These are phyloP conservation scores for Pedinophyceae sp. DNA, from an alignment of 139 green algal species.

Conservation along the genomic window DNA sequence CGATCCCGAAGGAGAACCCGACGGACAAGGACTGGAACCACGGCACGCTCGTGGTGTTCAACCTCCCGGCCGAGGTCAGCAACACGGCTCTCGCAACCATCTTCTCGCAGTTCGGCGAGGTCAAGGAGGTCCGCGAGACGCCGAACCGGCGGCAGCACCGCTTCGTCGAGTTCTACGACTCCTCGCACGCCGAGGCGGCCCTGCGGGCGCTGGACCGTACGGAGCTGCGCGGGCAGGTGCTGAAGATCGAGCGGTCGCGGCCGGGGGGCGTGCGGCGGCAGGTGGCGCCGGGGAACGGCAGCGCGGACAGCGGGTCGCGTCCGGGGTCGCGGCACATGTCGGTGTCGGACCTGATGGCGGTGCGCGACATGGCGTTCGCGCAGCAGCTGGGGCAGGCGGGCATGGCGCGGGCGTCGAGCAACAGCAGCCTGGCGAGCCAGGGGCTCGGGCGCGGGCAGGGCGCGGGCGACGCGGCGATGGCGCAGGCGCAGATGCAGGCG, in stretches of 20 bases:
- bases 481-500: too few species aligned
- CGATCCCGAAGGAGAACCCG: constrained; percentile 13
- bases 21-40: constrained; percentile 6
- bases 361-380: neutral
- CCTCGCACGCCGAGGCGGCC: constrained; percentile 8
- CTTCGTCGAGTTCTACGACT: constrained; percentile 15
- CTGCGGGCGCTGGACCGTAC: constrained; percentile 17
- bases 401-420: too few species aligned
- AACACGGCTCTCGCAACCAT: too few species aligned
- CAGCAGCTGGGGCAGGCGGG: constrained; percentile 1
- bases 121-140: constrained; percentile 2
- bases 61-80: constrained; percentile 1
- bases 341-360: too few species aligned
- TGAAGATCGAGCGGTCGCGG: constrained; percentile 21
- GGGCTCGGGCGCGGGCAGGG: too few species aligned
- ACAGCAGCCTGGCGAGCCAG: neutral
- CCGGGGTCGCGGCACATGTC: too few species aligned
- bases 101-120: constrained; percentile 6
- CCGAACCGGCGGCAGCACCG: constrained; percentile 1
- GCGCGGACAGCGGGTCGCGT: too few species aligned
- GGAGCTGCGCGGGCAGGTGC: constrained; percentile 14
- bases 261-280: neutral
- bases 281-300: too few species aligned
- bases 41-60: constrained; percentile 10
- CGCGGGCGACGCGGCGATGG: too few species aligned